Evolutionary conservation across 768 basidiomycete genomes (phyloP), one percentile per base, ranked within the genome.

Genomic region (Rubroboletus pulcherrimus): DNA sequence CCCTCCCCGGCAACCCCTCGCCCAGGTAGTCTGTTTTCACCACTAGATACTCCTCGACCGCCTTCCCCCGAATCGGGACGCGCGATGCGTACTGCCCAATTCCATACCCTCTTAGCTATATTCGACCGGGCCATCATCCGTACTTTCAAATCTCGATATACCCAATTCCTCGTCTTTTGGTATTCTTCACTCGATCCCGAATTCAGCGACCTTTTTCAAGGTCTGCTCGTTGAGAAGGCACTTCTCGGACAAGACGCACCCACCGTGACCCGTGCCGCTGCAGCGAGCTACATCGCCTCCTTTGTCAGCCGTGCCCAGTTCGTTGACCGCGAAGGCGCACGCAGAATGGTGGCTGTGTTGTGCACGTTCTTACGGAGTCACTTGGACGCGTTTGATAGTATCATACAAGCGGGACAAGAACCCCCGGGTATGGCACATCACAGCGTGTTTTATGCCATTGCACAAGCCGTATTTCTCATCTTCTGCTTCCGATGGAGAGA

Each of bases 401-500:
- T 75, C 24, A 52, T 81, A 8, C 71, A 75, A 17, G 71, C 71
- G 6, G 78, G 77, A 8, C 60, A 62, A 31, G 66, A 60, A 48
- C 69, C 60, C 46, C 65, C 67, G 2, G 66, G 64, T 37, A 72
- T 73, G 46, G 67, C 72, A 6, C 74, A 78, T n/a, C 75, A 88
- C 62, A 82, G 81, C 29, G 81, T 96, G 19, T 98, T 98, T 68
- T 98, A 98, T 68, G 93, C 95, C 2, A 88, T 96, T 33, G 75
- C 85, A 0, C 97, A 98, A 66, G 87, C 95, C 0, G 83, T 94
- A 10, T 95, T 99, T 68, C 80, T 98, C 59, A 93, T 99, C 59
- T 99, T 99, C 71, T 98, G 97, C 71, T 99, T 98, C 74, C 78
- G 97, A 11, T 98, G 96, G 96, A 76, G 91, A 57, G 97, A 98